Evolutionary conservation across 257 asterid species (phyloP).

Genomic region (Henckelia pumila): DNA sequence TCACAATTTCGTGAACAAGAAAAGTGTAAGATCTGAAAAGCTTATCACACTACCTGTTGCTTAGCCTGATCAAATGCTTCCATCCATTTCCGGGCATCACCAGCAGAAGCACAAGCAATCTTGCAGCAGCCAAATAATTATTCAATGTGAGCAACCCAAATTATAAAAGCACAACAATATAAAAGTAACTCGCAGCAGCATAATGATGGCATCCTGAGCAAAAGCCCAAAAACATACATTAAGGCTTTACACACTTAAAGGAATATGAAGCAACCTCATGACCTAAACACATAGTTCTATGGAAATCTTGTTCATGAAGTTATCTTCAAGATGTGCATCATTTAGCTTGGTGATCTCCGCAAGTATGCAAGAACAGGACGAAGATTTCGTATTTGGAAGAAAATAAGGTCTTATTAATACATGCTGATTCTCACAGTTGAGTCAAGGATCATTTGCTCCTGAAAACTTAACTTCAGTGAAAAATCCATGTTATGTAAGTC

Average conservation of each 20-base stretch:
- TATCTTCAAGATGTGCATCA: conserved; percentile 17
- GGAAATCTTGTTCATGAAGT: conserved; percentile 12
- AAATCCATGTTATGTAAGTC: not conserved
- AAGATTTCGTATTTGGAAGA: conserved; percentile 4
- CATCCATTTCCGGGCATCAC: conserved; percentile 86
- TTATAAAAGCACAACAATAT: conserved; percentile 15
- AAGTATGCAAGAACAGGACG: conserved; percentile 10
- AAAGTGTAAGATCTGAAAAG: not conserved
- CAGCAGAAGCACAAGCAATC: conserved; percentile 93
- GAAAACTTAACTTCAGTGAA: not conserved
- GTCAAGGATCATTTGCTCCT: conserved; percentile 5
- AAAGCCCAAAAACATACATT: not conserved
- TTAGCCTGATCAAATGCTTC: conserved; percentile 97
- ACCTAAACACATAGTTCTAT: not conserved
- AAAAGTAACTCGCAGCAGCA: conserved; percentile 17
- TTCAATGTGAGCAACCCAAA: conserved; percentile 28
- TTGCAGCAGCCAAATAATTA: conserved; percentile 39
- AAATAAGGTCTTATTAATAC: conserved; percentile 3
- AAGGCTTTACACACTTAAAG: conserved; percentile 9
- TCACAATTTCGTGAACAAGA: conserved; percentile 2
- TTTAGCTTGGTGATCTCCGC: not conserved
- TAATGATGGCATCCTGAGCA: conserved; percentile 9
- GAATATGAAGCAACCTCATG: not conserved
- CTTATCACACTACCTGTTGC: conserved; percentile 61
- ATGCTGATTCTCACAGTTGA: conserved; percentile 6